Evolutionary conservation across 2,329 filamentous ascomycete genomes (phyloP).

Genomic region (Neopestalotiopsis sp.): DNA sequence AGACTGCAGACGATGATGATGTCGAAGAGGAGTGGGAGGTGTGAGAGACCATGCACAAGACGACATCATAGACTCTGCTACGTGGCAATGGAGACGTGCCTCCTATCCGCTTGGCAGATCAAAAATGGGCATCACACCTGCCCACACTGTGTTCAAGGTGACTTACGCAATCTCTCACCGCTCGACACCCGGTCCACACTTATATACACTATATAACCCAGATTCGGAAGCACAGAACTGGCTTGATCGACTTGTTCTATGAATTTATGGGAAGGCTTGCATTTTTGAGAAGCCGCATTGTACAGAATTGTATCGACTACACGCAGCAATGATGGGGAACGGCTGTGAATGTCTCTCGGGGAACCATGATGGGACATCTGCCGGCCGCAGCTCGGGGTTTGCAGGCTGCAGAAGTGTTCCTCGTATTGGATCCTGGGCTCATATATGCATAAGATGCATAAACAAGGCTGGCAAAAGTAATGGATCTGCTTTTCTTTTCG

Average conservation of each 20-base stretch:
- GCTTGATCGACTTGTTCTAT: not conserved
- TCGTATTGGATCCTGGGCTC: not conserved
- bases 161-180: not conserved
- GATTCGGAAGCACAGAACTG: constrained; percentile 1
- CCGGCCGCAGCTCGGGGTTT: not conserved
- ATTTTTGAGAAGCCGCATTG: not conserved
- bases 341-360: not conserved
- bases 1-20: constrained; percentile 36
- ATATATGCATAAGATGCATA: not conserved
- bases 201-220: not conserved
- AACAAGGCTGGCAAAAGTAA: not conserved
- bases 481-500: not conserved
- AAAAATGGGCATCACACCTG: not conserved
- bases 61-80: not conserved
- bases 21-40: constrained; percentile 42
- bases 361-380: not conserved
- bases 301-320: constrained; percentile 11
- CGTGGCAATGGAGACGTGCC: not conserved
- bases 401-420: not conserved
- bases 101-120: not conserved
- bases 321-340: not conserved
- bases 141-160: not conserved
- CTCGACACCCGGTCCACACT: not conserved
- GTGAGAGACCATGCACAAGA: constrained; percentile 25
- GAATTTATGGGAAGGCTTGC: not conserved